These are phyloP conservation scores for Bipolaris cookei DNA, from an alignment of 2,329 filamentous ascomycete species.

Conservation along the genomic window DNA sequence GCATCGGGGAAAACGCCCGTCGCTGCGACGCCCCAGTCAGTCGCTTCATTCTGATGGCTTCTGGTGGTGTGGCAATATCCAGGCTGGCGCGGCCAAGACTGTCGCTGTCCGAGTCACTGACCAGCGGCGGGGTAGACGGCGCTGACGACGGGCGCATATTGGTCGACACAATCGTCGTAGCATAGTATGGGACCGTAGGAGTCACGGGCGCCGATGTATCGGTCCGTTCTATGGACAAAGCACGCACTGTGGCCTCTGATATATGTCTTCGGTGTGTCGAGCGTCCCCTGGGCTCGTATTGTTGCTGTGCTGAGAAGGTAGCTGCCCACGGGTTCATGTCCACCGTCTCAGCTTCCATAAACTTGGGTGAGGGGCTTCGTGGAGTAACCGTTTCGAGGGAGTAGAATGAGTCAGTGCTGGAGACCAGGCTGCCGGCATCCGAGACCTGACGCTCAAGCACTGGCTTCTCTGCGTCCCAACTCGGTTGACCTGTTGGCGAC, in stretches of 20 bases:
- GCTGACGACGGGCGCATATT: conserved; percentile 38
- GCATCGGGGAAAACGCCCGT: conserved; percentile 70
- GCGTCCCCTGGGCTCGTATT: conserved; percentile 34
- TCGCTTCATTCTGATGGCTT: conserved; percentile 46
- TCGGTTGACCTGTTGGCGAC: conserved; percentile 17
- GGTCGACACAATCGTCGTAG: conserved; percentile 26
- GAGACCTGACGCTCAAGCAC: conserved; percentile 32
- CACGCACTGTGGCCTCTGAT: conserved; percentile 47
- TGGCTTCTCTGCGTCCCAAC: conserved; percentile 13
- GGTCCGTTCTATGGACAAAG: conserved; percentile 24
- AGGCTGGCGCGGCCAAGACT: conserved; percentile 48
- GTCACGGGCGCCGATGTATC: conserved; percentile 28
- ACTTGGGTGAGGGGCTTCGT: conserved; percentile 40
- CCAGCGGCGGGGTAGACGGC: conserved; percentile 55
- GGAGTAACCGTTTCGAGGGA: conserved; percentile 36
- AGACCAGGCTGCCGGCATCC: conserved; percentile 43
- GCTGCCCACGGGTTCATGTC: conserved; percentile 40
- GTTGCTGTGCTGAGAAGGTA: conserved; percentile 13
- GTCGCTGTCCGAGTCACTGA: conserved; percentile 53
- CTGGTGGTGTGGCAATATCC: conserved; percentile 51
- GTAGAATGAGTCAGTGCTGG: conserved; percentile 49
- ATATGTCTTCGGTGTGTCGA: conserved; percentile 44
- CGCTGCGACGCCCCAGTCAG: conserved; percentile 62
- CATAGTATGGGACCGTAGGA: conserved; percentile 29
- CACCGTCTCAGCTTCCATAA: conserved; percentile 39